These are phyloP conservation scores for Lepiota venenata DNA, from an alignment of 768 basidiomycete genomes.

Conservation along the genomic window DNA sequence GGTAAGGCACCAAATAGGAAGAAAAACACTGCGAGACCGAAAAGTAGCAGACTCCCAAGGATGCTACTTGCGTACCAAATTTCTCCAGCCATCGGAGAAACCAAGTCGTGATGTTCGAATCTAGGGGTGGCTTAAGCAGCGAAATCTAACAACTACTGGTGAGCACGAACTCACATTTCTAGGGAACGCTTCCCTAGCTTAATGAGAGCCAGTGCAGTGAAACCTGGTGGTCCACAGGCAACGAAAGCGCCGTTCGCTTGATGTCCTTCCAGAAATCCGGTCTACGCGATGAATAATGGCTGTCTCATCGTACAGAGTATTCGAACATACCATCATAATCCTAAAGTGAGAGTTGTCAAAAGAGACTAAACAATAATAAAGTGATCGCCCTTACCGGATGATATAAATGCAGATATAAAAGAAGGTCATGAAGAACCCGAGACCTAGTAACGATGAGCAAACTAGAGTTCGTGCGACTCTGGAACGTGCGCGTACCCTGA, in stretches of 20 bases:
- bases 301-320: not conserved
- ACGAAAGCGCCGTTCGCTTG: constrained; percentile 48
- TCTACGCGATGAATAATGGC: constrained; percentile 21
- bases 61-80: constrained; percentile 42
- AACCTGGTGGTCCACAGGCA: constrained; percentile 45
- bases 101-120: constrained; percentile 29
- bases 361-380: not conserved
- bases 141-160: not conserved
- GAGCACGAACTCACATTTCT: constrained; percentile 28
- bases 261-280: constrained; percentile 44
- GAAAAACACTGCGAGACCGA: constrained; percentile 44
- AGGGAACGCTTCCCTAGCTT: constrained; percentile 36
- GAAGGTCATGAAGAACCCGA: constrained; percentile 48
- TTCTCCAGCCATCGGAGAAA: constrained; percentile 37
- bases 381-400: constrained; percentile 29
- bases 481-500: constrained; percentile 28
- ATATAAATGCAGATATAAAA: constrained; percentile 50
- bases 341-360: constrained; percentile 16
- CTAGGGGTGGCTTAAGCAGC: constrained; percentile 15
- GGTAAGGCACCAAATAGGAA: constrained; percentile 42
- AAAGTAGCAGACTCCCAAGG: constrained; percentile 35
- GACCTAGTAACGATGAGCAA: constrained; percentile 20
- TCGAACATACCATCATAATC: constrained; percentile 33
- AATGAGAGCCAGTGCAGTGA: constrained; percentile 45
- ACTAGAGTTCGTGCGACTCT: not conserved